phyloP scores from a whole-genome alignment of 352 stramenopile genomes.

The Phytophthora lateralis region DNA sequence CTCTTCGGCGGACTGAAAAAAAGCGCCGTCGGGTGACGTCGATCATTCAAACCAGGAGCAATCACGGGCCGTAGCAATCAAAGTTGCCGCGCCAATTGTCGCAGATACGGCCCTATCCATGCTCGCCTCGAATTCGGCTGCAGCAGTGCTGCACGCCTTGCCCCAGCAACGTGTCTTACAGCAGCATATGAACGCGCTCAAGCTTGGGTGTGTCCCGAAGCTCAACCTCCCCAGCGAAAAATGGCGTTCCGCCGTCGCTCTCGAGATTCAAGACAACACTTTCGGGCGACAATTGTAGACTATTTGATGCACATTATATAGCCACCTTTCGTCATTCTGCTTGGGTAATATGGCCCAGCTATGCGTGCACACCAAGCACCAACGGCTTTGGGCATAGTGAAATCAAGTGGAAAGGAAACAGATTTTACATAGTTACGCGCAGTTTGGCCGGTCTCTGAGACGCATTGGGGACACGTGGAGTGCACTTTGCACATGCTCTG shows the following conservation, averaged over 20 bases:
- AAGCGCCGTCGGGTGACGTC: neutral
- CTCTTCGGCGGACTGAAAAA: constrained; percentile 1
- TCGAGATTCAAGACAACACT: neutral
- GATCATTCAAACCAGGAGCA: constrained; percentile 3
- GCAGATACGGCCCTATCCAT: constrained; percentile 23
- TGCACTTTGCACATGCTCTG: neutral
- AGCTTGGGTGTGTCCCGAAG: neutral
- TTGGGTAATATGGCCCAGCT: neutral
- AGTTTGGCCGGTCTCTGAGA: constrained; percentile 1
- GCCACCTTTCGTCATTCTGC: neutral
- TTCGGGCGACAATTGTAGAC: neutral
- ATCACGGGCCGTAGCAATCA: constrained; percentile 26
- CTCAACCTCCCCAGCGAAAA: no score
- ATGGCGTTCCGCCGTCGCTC: neutral
- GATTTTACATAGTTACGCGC: constrained; percentile 34
- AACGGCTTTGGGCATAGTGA: neutral
- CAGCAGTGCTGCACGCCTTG: no score
- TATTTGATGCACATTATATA: neutral
- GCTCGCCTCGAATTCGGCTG: neutral
- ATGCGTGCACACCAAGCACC: constrained; percentile 14
- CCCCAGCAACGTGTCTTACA: neutral
- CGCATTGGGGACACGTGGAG: constrained; percentile 5
- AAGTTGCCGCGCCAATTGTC: constrained; percentile 14
- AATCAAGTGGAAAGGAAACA: constrained; percentile 1
- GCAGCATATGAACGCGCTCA: neutral